phyloP scores from a whole-genome alignment of 139 green algal genomes.

The Coccomyxa sp. region DNA sequence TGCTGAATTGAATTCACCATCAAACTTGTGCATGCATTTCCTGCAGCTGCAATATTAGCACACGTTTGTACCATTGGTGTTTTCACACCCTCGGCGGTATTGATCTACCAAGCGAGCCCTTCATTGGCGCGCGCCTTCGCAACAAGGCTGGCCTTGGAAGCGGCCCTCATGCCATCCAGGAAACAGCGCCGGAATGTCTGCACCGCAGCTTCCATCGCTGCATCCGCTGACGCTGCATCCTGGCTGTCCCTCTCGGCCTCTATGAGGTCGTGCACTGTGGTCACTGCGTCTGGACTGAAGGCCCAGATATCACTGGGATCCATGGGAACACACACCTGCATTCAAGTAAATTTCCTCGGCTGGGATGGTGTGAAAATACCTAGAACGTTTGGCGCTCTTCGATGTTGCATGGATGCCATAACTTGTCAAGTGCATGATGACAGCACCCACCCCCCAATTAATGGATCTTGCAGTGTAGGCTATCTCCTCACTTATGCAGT shows the following conservation, averaged over 20 bases:
- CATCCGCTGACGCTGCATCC: constrained; percentile 30
- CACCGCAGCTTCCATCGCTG: constrained; percentile 29
- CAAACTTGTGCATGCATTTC: too few relatives aligned
- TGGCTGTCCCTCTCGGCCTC: constrained; percentile 45
- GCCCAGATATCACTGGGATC: constrained; percentile 60
- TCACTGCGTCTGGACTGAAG: constrained; percentile 86
- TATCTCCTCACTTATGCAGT: too few relatives aligned
- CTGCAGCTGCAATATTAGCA: too few relatives aligned
- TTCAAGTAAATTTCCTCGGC: not conserved
- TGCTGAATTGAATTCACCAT: too few relatives aligned
- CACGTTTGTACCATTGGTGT: too few relatives aligned
- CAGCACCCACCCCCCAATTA: too few relatives aligned
- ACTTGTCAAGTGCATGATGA: too few relatives aligned
- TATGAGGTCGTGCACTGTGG: constrained; percentile 68
- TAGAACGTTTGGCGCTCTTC: not conserved
- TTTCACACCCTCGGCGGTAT: too few relatives aligned
- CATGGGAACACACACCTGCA: constrained; percentile 91
- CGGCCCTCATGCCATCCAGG: constrained; percentile 28
- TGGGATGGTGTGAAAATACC: not conserved
- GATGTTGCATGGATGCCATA: not conserved
- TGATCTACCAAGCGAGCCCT: not conserved
- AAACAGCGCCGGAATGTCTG: constrained; percentile 36
- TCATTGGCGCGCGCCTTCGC: not conserved
- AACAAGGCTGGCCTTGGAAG: not conserved
- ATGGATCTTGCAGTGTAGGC: too few relatives aligned